Evolutionary conservation across 2,329 filamentous ascomycete species (phyloP), one percentile per base, ranked within the genome.

Genomic region (Cercospora zeae-maydis): DNA sequence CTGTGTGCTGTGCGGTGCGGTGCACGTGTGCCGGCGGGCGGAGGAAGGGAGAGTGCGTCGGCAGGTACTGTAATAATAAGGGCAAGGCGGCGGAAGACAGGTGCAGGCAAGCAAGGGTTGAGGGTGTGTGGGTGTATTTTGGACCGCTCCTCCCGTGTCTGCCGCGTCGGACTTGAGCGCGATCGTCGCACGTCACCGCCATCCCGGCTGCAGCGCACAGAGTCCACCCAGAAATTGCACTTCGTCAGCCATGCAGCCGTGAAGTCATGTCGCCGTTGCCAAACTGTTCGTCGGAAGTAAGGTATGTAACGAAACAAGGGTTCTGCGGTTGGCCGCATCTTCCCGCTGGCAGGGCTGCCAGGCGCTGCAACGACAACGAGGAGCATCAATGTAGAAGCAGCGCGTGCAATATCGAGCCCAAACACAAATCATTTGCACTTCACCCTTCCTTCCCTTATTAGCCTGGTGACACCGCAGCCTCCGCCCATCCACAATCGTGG

Each of bases 391-490:
- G 16, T 42, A 45, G 39, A 21, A 9, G 19, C 39, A 45, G 58
- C 47, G 31, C 16, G 16, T 13, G 19, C 19, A 21, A 37, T 34
- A 55, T 37, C 21, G 51, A 51, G 56, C 21, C 37, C 3, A 58
- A 51, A 58, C 30, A 51, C 56, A 36, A 27, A 52, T 53, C 52
- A 30, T 57, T 42, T 34, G 31, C 3, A 30, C 14, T 27, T 27
- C 56, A 52, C 16, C 55, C 36, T 34, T 27, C 19, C 31, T 42
- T 56, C 60, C 39, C 30, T 57, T 58, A 49, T n/a, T 39, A 52
- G 55, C 24, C 42, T 53, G 42, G 66, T 66, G 21, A 63, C 66
- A 67, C 66, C 47, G 58, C 63, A 67, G 63, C 34, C 37, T 39
- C 55, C 55, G 39, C 39, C 6, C 24, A 24, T 19, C 39, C 21